Base-by-base conservation (phyloP, 208 protist species). In the Crithidia bombi region DNA sequence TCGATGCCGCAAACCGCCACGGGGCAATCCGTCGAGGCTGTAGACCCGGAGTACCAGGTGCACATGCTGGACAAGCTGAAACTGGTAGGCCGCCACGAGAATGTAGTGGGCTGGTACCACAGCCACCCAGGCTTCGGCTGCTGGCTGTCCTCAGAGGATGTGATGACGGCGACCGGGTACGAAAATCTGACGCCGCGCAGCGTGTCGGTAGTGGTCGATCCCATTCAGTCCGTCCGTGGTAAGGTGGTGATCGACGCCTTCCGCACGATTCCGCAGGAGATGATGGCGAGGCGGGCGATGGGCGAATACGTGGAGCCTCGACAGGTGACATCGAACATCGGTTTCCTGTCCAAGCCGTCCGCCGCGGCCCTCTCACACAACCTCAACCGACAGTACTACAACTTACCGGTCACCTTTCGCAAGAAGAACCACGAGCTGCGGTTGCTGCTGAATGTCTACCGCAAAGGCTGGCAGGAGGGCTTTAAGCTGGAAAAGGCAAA, bases 171-270 rank as follows among this genome's bases (percentile, higher is more conserved):
- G 65, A 87, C 77, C 28, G 86, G 81, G 58, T 99, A 99, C 78
- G 99, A 99, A 82, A 86, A 96, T 50, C 82, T 99, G 41, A 98
- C 99, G 50, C 89, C 95, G 50, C 89, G 99, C 49, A 96, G 96
- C 46, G 99, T 99, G 4, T 99, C 99, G 26, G 99, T 99, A 26
- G 99, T 99, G 51, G 96, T 99, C 36, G 99, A 99, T 75, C 99
- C 99, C 9, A 99, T 99, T 62, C 99, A 99, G 85, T 98, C 91
- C 32, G 99, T 99, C 7, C 98, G 98, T 63, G 99, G 99, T 41
- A 99, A 99, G 87, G 99, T 99, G 9, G 99, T 99, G 7, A 99
- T 99, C 79, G 99, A 99, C 83, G 99, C 99, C 19, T 99, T 99
- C 85, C 91, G 99, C 59, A 97, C 94, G 26, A 99, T 99, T 59